These are phyloP conservation scores for Beta vulgaris DNA, from an alignment of 148 eudicot genomes.

Conservation along the genomic window DNA sequence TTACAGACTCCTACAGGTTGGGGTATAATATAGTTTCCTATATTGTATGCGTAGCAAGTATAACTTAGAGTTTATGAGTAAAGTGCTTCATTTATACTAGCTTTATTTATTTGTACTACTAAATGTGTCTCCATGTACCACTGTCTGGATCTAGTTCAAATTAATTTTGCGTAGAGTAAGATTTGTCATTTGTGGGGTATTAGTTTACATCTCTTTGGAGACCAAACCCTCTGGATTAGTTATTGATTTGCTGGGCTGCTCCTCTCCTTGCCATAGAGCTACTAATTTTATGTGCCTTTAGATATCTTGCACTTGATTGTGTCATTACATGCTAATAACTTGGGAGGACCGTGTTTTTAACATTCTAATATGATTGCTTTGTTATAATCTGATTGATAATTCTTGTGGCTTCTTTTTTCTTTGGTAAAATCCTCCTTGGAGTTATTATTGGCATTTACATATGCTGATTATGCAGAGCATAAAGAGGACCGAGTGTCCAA, in stretches of 20 bases:
- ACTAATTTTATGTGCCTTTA: not conserved
- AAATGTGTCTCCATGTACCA: too few relatives aligned
- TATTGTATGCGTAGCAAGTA: too few relatives aligned
- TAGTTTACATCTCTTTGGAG: not conserved
- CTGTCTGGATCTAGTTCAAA: too few relatives aligned
- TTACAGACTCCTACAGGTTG: too few relatives aligned
- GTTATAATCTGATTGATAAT: not conserved
- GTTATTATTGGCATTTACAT: not conserved
- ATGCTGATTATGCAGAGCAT: slow-evolving; percentile 52
- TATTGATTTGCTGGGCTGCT: not conserved
- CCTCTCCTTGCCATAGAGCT: not conserved
- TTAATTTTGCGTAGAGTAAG: too few relatives aligned
- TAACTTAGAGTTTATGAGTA: too few relatives aligned
- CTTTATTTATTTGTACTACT: too few relatives aligned
- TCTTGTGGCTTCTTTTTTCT: not conserved
- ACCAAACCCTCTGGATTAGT: not conserved
- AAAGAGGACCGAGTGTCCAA: slow-evolving; percentile 67
- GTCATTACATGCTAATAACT: not conserved
- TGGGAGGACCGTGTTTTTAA: not conserved
- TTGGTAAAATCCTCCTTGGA: not conserved
- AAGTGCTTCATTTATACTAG: too few relatives aligned
- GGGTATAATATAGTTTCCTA: too few relatives aligned
- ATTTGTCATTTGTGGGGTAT: too few relatives aligned
- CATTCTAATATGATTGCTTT: not conserved
- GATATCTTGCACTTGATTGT: not conserved